Evolutionary conservation across 169 alveolate genomes (phyloP).

Genomic region (Amoebophrya sp.): DNA sequence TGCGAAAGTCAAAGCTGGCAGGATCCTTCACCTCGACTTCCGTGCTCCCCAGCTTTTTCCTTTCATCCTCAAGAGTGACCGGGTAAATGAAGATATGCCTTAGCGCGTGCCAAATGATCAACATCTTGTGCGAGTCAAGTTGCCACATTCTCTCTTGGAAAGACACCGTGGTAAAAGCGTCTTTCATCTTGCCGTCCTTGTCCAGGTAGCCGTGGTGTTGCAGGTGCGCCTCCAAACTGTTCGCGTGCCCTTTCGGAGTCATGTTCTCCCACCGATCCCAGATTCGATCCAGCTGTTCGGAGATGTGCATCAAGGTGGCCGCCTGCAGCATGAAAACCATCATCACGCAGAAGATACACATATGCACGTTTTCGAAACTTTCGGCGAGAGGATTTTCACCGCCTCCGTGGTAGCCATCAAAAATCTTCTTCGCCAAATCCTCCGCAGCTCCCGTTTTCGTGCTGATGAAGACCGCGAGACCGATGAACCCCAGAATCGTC

Average conservation of each 20-base stretch:
- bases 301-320: constrained; percentile 9
- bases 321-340: constrained; percentile 30
- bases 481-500: constrained; percentile 31
- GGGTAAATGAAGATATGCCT: not conserved
- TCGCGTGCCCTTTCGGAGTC: constrained; percentile 28
- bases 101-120: not conserved
- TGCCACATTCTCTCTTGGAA: not conserved
- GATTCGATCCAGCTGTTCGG: constrained; percentile 5
- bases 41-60: not conserved
- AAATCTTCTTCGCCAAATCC: not conserved
- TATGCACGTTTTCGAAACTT: constrained; percentile 22
- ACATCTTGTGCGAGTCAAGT: not conserved
- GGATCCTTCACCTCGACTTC: not conserved
- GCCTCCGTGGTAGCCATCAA: not conserved
- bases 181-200: not conserved
- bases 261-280: constrained; percentile 36
- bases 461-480: not conserved
- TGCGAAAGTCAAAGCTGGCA: not conserved
- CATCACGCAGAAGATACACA: constrained; percentile 32
- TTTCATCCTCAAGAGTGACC: not conserved
- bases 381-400: constrained; percentile 34
- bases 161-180: not conserved
- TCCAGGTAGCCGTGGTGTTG: not conserved
- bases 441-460: not conserved
- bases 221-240: not conserved